These are phyloP conservation scores for Luffa acutangula DNA, from an alignment of 306 rosid species.

Conservation along the genomic window DNA sequence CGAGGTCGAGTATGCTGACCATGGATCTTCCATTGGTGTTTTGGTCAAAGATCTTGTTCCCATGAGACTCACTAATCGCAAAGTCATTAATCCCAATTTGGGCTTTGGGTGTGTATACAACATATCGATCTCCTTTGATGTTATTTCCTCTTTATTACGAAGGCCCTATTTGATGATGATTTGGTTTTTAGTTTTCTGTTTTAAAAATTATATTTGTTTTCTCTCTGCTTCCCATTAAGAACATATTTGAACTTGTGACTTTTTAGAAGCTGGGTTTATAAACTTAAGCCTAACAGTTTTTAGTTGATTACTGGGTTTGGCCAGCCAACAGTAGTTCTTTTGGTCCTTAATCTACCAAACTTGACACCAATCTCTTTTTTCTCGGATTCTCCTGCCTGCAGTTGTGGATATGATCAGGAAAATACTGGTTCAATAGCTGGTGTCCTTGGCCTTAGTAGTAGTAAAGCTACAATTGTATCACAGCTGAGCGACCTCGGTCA, in stretches of 20 bases:
- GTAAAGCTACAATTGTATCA: conserved; percentile 40
- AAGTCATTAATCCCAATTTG: conserved; percentile 24
- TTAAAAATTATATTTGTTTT: neutral
- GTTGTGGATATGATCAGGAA: conserved; percentile 71
- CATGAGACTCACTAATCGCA: conserved; percentile 28
- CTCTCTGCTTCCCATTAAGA: neutral
- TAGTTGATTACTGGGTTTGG: neutral
- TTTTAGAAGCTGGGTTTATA: too few relatives aligned
- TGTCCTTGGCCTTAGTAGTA: conserved; percentile 69
- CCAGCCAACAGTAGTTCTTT: neutral
- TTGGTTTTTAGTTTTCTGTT: neutral
- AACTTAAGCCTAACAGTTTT: neutral
- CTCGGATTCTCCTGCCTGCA: conserved; percentile 14
- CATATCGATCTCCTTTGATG: neutral
- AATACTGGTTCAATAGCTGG: conserved; percentile 40
- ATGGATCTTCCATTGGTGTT: conserved; percentile 52
- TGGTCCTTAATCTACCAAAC: neutral
- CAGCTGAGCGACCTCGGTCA: conserved; percentile 41
- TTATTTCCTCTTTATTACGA: neutral
- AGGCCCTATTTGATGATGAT: neutral
- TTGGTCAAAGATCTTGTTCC: conserved; percentile 40
- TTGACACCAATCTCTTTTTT: neutral
- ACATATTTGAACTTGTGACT: neutral
- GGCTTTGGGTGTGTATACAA: conserved; percentile 60
- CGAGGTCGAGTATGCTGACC: conserved; percentile 47